These are phyloP conservation scores for Trametes versicolor DNA, from an alignment of 1,284 basidiomycete genomes.

Conservation along the genomic window DNA sequence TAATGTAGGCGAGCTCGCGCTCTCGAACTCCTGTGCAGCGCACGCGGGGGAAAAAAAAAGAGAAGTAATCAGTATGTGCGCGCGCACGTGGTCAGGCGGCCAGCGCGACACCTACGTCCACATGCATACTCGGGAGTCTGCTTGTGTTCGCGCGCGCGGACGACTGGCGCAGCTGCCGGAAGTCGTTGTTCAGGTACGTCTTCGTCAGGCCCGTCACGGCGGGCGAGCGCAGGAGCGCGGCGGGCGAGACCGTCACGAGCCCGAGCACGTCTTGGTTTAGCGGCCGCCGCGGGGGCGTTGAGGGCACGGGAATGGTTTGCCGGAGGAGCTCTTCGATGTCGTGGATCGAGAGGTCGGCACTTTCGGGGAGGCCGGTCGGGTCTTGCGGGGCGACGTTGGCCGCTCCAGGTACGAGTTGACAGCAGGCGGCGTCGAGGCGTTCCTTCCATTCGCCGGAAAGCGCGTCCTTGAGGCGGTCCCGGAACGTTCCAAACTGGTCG, in stretches of 20 bases:
- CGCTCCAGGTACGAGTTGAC: conserved; percentile 31
- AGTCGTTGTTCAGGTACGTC: conserved; percentile 81
- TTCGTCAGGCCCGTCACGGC: conserved; percentile 83
- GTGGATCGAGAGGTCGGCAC: conserved; percentile 39
- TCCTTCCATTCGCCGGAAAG: conserved; percentile 35
- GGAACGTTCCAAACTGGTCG: conserved; percentile 41
- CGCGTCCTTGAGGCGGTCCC: conserved; percentile 35
- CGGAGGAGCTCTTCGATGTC: conserved; percentile 43
- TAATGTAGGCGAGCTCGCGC: conserved; percentile 43
- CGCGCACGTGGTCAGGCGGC: conserved; percentile 36
- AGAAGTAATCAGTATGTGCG: conserved; percentile 31
- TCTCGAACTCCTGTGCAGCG: conserved; percentile 44
- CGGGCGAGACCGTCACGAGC: conserved; percentile 70
- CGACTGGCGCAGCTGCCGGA: conserved; percentile 73
- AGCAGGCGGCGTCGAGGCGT: conserved; percentile 37
- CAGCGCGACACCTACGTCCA: conserved; percentile 64
- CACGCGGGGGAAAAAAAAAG: conserved; percentile 3
- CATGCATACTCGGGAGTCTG: conserved; percentile 83
- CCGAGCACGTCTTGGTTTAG: conserved; percentile 59
- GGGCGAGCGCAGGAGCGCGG: conserved; percentile 75
- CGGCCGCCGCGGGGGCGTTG: conserved; percentile 61
- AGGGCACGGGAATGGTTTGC: conserved; percentile 44
- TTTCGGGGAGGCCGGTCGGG: conserved; percentile 36
- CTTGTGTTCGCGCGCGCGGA: conserved; percentile 81
- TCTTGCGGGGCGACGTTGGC: conserved; percentile 8